Base-by-base conservation (phyloP, 768 basidiomycete species). In the Pleurotus cornucopiae region DNA sequence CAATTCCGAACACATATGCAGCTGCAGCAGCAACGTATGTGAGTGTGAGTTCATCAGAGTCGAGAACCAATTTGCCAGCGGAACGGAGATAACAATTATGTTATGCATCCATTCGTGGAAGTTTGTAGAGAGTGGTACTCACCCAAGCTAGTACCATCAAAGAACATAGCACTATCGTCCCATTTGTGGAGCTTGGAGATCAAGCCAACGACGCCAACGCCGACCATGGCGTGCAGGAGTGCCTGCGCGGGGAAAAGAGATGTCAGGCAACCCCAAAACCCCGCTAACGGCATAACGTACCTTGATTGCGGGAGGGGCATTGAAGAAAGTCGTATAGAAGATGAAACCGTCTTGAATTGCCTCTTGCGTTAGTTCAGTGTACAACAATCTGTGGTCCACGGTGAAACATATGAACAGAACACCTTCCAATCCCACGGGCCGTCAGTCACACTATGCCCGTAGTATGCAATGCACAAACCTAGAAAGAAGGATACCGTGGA, bases 111-210 rank as follows among this genome's bases (percentile, higher is more conserved):
- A 37, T 26, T 13, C 21, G 40, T 44, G 14, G 55, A 45, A 18
- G 49, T 21, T 43, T 6, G 5, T 14, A 16, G 58, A 54, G 26
- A 49, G 45, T 5, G 43, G 26, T 12, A 76, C 83, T 62, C 61
- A 94, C 94, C 91, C 57, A 96, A 71, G 61, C 84, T 86, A 20
- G 88, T 86, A 18, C 95, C 95, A 69, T 98, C 95, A 69, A 98
- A 98, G 76, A 91, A 94, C 73, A 95, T 80, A 6, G 95, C 95
- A 62, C 89, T 92, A 64, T 97, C 94, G 65, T 87, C 85, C 92
- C 94, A 97, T 59, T 77, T 81, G 69, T 89, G 78, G 57, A 97
- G 75, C 69, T 97, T 98, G 46, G 82, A 79, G 7, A 94, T 62
- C 49, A 94, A 76, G 7, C 87, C 88, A 21, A 87, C 62, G 37